Base-by-base conservation (phyloP, 305 asterid species). In the Fraxinus velutina region DNA sequence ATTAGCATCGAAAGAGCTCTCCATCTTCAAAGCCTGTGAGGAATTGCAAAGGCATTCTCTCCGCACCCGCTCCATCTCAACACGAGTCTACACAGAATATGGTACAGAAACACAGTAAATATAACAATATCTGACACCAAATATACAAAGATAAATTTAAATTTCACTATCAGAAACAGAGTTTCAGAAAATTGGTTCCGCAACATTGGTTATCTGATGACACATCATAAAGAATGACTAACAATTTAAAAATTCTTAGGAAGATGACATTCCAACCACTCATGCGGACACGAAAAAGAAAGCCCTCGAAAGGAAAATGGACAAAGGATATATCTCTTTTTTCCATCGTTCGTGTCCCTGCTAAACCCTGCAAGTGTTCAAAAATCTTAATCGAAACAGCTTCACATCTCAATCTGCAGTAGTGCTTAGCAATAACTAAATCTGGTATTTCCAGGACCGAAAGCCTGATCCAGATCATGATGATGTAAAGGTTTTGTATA, bases 21-120 rank as follows among this genome's bases (percentile, higher is more conserved):
- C 98, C 98, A 93, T 93, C 86, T 92, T 93, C 85, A 92, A 86
- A 34, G 94, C 86, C 87, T 89, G 92, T 37, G 95, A 91, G 70
- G 97, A 91, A 79, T 87, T 89, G 89, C 93, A 88, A 37, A 91
- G 92, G 85, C 81, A 89, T 57, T 92, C 98, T 85, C 98, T 89
- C 84, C 95, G 83, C 74, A 77, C 83, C 64, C 92, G 87, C 90
- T 93, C 98, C 88, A 87, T 86, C 85, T 92, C 94, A 60, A 93
- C 95, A 72, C 98, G 97, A 73, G 87, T 81, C 97, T 93, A 84
- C 29, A 74, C 66, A 86, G 37, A 84, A 57, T 50, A 86, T 17
- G 86, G 84, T 22, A 52, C 52, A 50, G 73, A 77, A 71, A 83
- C 52, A 85, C 78, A 57, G 73, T 32, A 78, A 76, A 72, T 50